Evolutionary conservation across 2,329 filamentous ascomycete species (phyloP).

Genomic region (Corinectria fuckeliana): DNA sequence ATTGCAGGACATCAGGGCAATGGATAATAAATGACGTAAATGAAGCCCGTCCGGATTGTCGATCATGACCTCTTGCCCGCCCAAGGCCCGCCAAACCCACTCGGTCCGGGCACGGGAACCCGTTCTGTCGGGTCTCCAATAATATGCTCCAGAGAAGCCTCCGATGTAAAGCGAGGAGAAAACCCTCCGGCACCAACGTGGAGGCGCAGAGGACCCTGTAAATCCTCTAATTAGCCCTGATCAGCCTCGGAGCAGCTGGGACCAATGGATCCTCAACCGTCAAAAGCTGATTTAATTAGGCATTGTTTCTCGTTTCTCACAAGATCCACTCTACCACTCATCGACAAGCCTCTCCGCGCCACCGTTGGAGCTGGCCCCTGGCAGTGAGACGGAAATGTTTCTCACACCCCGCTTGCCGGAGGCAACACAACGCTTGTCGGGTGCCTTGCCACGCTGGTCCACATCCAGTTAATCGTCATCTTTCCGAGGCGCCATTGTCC

Average conservation of each 20-base stretch:
- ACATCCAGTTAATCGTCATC: background rate
- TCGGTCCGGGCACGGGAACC: constrained; percentile 11
- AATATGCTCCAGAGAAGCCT: background rate
- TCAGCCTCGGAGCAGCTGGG: background rate
- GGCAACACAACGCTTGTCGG: constrained; percentile 8
- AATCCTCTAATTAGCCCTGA: constrained; percentile 2
- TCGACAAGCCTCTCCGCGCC: constrained; percentile 34
- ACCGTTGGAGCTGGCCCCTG: constrained; percentile 13
- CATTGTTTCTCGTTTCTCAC: no score
- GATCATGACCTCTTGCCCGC: constrained; percentile 27
- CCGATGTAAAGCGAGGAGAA: constrained; percentile 26
- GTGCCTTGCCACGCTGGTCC: background rate
- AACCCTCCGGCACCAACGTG: constrained; percentile 27
- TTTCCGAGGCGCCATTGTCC: background rate
- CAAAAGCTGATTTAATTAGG: background rate
- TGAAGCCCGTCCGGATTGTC: constrained; percentile 26
- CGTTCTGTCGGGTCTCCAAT: constrained; percentile 15
- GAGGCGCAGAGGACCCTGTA: constrained; percentile 4
- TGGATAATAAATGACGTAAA: constrained; percentile 31
- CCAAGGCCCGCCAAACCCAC: constrained; percentile 2
- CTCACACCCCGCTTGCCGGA: constrained; percentile 27
- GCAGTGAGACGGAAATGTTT: constrained; percentile 11
- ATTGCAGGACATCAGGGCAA: background rate
- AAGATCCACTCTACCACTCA: constrained; percentile 22
- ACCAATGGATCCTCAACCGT: constrained; percentile 5